Conservation (phyloP, 1,284 basidiomycete genomes). For the Cerrena zonata region DNA sequence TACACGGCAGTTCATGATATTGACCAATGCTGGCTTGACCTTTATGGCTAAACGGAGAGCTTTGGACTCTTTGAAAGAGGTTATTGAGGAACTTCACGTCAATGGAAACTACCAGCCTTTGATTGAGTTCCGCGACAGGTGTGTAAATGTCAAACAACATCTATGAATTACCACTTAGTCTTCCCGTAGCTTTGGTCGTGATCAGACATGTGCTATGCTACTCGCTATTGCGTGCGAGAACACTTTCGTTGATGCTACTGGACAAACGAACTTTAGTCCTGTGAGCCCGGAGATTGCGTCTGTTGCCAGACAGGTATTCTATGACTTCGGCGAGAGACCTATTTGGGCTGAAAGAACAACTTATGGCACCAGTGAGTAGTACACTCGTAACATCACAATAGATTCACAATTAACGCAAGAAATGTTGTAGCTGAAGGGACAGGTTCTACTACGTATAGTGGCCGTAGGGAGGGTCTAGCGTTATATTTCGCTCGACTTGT, state of each 20-base stretch:
- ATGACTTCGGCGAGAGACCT: constrained; percentile 78
- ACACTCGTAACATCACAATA: constrained; percentile 8
- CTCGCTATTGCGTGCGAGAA: constrained; percentile 74
- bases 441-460: constrained; percentile 76
- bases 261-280: constrained; percentile 42
- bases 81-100: constrained; percentile 65
- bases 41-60: constrained; percentile 81
- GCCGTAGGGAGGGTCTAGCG: constrained; percentile 84
- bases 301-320: constrained; percentile 75
- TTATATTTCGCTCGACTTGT: constrained; percentile 83
- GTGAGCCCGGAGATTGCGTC: constrained; percentile 57
- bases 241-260: constrained; percentile 57
- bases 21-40: constrained; percentile 81
- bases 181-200: constrained; percentile 67
- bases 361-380: constrained; percentile 53
- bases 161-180: constrained; percentile 4
- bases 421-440: constrained; percentile 51
- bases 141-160: constrained; percentile 6
- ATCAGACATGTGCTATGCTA: constrained; percentile 90
- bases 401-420: constrained; percentile 4
- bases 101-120: constrained; percentile 65
- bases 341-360: constrained; percentile 74
- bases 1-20: constrained; percentile 75
- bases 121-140: constrained; percentile 72
- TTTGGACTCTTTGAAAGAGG: constrained; percentile 74